Percentiles rank a stretch among this genome's conserved stretches.
phyloP scores from a whole-genome alignment of 163 green algal genomes.

The Scenedesmus sp. region DNA sequence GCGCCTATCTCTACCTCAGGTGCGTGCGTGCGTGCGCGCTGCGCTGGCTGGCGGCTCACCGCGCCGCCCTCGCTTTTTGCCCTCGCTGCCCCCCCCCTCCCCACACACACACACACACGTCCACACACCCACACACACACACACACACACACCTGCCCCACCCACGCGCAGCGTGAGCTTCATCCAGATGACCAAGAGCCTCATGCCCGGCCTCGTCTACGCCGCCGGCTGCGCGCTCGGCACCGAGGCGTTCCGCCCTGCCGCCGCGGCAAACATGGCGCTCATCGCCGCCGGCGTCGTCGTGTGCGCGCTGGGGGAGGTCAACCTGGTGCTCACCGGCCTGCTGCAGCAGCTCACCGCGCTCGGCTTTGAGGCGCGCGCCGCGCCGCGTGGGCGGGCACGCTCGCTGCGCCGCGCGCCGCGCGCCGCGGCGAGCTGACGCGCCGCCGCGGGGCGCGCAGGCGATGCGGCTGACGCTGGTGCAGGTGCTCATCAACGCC shows the following conservation, averaged over 20 bases:
- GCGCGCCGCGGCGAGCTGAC: too few relatives aligned
- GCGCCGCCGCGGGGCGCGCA: slow-evolving; percentile 47
- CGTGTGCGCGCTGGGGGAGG: slow-evolving; percentile 82
- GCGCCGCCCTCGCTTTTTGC: too few relatives aligned
- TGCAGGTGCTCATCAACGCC: slow-evolving; percentile 88
- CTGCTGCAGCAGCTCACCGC: slow-evolving; percentile 88
- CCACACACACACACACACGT: too few relatives aligned
- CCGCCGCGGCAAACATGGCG: slow-evolving; percentile 83
- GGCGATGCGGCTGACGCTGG: slow-evolving; percentile 79
- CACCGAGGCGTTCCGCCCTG: slow-evolving; percentile 59
- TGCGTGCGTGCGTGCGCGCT: too few relatives aligned
- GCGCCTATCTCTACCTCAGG: slow-evolving; percentile 90
- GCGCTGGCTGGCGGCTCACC: too few relatives aligned
- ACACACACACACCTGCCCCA: too few relatives aligned
- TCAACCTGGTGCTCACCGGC: slow-evolving; percentile 86
- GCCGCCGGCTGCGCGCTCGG: slow-evolving; percentile 70
- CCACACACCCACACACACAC: too few relatives aligned
- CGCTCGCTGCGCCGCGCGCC: too few relatives aligned
- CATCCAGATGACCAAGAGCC: slow-evolving; percentile 94
- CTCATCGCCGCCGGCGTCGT: slow-evolving; percentile 92
- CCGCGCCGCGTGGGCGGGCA: too few relatives aligned
- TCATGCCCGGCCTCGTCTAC: slow-evolving; percentile 91
- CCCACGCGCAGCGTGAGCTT: too few relatives aligned
- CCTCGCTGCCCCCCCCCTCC: too few relatives aligned
- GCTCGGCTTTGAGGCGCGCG: slow-evolving; percentile 87